Base-by-base conservation (phyloP, 495 filamentous ascomycete genomes). In the Penicillium taxi region DNA sequence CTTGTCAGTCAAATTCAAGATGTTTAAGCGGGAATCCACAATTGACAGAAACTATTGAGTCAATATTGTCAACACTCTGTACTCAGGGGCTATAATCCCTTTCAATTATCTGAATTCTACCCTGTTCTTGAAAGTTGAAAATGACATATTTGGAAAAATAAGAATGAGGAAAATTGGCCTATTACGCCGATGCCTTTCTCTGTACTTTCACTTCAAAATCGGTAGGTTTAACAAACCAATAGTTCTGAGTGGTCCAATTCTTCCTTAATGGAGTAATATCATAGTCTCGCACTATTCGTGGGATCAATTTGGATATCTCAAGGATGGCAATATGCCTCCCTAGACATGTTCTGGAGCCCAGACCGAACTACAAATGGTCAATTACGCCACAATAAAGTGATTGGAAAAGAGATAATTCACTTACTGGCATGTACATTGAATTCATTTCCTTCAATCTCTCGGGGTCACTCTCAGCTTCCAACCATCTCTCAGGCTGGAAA, bases 211-310 rank as follows among this genome's bases (percentile, higher is more conserved):
- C 60, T 5, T 57, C 46, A 26, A 67, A 64, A 17, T 69, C 50
- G 2, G 35, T 52, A 18, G 67, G 68, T 38, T 62, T 65, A 4
- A 68, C 64, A 42, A 75, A 75, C 71, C 69, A 73, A 40, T 57
- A 57, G 23, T 67, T 67, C 32, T 49, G 32, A 16, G 69, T 61
- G 0, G 34, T 41, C 70, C 64, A 71, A 1, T 35, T 49, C 14
- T 51, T 47, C 11, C 50, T 39, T 14, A 55, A 36, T 3, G 61
- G 42, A 6, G 37, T 35, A 23, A 72, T 55, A 5, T 70, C 62
- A 42, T 67, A 74, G 1, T 57, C 47, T 7, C 63, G 50, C 15
- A 73, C 42, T 9, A 74, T 38, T 4, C 63, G 54, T 0, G 72
- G 70, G 12, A 72, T 62, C 26, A 74, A 25, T 36, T 72, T 72